Evolutionary conservation across 768 basidiomycete species (phyloP).

Genomic region (Phylloporus scabripes): DNA sequence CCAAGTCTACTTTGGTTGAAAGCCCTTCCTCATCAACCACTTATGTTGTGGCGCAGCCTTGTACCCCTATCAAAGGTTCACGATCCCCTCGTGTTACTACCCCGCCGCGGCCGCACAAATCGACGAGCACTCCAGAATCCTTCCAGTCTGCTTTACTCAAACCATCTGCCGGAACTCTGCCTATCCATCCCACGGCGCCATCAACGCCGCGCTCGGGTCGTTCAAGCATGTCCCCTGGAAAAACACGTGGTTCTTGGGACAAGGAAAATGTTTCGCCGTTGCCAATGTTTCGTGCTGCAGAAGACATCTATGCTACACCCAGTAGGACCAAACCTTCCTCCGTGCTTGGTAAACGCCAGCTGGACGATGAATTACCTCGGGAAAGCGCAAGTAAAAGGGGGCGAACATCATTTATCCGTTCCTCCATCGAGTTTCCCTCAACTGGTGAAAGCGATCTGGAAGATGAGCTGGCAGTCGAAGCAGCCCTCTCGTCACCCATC

Average conservation of each 20-base stretch:
- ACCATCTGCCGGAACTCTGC: slow-evolving; percentile 23
- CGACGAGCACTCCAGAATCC: slow-evolving; percentile 25
- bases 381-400: slow-evolving; percentile 25
- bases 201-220: slow-evolving; percentile 31
- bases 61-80: slow-evolving; percentile 23
- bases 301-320: slow-evolving; percentile 40
- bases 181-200: slow-evolving; percentile 24
- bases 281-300: slow-evolving; percentile 35
- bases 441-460: slow-evolving; percentile 25
- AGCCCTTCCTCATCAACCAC: slow-evolving; percentile 6
- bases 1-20: slow-evolving; percentile 2
- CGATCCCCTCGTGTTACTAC: slow-evolving; percentile 23
- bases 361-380: slow-evolving; percentile 33
- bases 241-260: slow-evolving; percentile 35
- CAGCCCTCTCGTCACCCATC: slow-evolving; percentile 17
- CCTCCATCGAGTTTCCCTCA: slow-evolving; percentile 28
- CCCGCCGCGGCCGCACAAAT: slow-evolving; percentile 36
- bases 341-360: slow-evolving; percentile 42
- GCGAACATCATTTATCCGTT: slow-evolving; percentile 27
- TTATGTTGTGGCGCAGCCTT: slow-evolving; percentile 13
- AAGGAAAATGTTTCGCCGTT: slow-evolving; percentile 60
- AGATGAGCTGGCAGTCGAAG: slow-evolving; percentile 27
- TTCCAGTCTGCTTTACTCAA: slow-evolving; percentile 29
- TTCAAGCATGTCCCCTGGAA: slow-evolving; percentile 32
- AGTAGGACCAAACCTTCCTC: slow-evolving; percentile 18